Base-by-base conservation (phyloP, 345 rosid genomes). In the Sapria himalayana region DNA sequence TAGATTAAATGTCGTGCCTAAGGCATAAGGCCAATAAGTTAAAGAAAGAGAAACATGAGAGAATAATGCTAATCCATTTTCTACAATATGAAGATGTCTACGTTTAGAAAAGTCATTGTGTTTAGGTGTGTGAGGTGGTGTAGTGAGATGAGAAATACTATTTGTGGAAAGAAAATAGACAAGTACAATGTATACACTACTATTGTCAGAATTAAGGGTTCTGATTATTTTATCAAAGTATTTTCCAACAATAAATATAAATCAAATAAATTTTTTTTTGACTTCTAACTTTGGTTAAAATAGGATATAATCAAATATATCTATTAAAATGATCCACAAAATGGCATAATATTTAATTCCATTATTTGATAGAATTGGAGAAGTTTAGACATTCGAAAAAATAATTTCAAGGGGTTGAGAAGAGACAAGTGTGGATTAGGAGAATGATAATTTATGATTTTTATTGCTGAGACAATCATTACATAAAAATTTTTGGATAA, bases 121-220 rank as follows among this genome's bases (percentile, higher is more conserved):
- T 17, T 39, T 25, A 3, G 43, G 43, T 4, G 43, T 39, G 8
- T 39, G 25, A 21, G 43, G 43, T 3, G 43, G 43, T 1, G 43
- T 3, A 2, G 22, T 17, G 25, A 39, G 43, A 3, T 39, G 23
- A 12, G 24, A 5, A 14, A 39, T 39, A 25, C 24, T 25, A 21
- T 15, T 9, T 8, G 43, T 39, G 8, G 22, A 2, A 2, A 39
- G 20, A 19, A 3, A 21, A 19, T 3, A 2, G 7, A 3, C 20
- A 3, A 39, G n/a, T 5, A 3, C 3, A 13, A 2, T 35, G 15
- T 7, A 35, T 10, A 14, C 39, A 2, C 39, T 20, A 3, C 39
- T 10, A 35, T 35, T 35, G 7, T 35, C 39, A 7, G 39, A 35
- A 9, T 2, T 14, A 3, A 35, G 14, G 2, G 8, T 39, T 3